phyloP scores from a whole-genome alignment of 805 yeast species.

The Priceomyces fermenticarens region DNA sequence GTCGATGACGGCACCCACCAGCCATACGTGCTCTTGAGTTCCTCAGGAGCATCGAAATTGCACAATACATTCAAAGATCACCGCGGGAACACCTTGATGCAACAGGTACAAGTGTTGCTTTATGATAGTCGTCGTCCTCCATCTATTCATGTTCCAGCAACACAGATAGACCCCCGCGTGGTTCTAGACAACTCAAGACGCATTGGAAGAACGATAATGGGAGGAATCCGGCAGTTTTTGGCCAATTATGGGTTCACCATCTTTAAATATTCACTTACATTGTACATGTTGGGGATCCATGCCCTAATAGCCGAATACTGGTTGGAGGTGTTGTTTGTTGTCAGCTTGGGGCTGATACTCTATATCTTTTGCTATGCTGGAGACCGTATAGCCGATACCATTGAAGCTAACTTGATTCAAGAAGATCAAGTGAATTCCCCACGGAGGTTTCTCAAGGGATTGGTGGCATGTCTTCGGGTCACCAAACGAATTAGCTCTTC shows the following conservation, averaged over 20 bases:
- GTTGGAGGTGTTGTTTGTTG: slow-evolving; percentile 2
- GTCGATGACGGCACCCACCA: slow-evolving; percentile 28
- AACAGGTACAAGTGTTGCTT: slow-evolving; percentile 21
- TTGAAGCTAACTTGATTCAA: slow-evolving; percentile 8
- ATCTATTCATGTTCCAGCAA: background rate
- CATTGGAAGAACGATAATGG: background rate
- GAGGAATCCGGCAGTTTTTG: background rate
- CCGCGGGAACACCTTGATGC: slow-evolving; percentile 17
- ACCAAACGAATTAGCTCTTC: slow-evolving; percentile 15
- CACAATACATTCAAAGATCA: slow-evolving; percentile 9
- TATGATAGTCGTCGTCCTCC: slow-evolving; percentile 5
- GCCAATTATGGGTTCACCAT: background rate
- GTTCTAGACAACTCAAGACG: background rate
- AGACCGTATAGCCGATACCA: slow-evolving; percentile 7
- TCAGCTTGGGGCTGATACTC: background rate
- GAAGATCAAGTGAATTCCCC: slow-evolving; percentile 1
- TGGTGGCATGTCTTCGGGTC: background rate
- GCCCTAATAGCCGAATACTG: slow-evolving; percentile 3
- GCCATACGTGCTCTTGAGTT: slow-evolving; percentile 39
- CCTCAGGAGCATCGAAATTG: slow-evolving; percentile 32
- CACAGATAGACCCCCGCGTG: background rate
- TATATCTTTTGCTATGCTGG: slow-evolving; percentile 12
- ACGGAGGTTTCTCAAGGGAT: background rate
- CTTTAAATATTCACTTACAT: slow-evolving; percentile 5
- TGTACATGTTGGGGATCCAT: slow-evolving; percentile 10